Evolutionary conservation across 2,329 filamentous ascomycete genomes (phyloP), one percentile per base, ranked within the genome.

Genomic region (Bipolaris bicolor): DNA sequence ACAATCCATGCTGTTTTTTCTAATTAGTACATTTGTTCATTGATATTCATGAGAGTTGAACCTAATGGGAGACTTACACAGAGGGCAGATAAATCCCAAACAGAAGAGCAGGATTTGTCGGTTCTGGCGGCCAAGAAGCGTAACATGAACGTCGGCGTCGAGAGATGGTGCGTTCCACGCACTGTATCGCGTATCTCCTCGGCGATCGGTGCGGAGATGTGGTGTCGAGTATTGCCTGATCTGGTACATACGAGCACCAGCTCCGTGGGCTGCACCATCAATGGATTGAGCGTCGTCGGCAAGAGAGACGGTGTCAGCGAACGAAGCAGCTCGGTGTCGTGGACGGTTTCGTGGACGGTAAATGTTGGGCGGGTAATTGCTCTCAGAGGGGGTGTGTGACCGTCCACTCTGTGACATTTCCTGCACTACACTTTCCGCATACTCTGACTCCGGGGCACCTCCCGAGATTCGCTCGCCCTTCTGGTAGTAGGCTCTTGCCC

Each of bases 101-200:
- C 88, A 86, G 76, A 96, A 96, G 47, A 91, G 79, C 50, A 89
- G 80, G 29, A 94, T 83, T 75, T 96, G 92, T 45, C 87, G 78
- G 69, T 93, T 93, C 60, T 90, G 84, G 61, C 85, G 84, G 49
- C 87, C 88, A 61, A 89, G 82, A 3, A 86, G 70, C 15, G 84
- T 82, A 34, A 84, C 85, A 37, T 87, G 85, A 2, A 84, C 77
- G 9, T 84, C 84, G 77, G 88, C 90, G 58, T 87, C 85, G 20
- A 90, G 78, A 1, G 87, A 88, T 1, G 91, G 91, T 1, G 91
- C 87, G 58, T 88, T 86, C 90, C 91, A 95, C 15, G 87, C 81
- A 69, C 85, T 89, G 64, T 77, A 57, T 65, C 75, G 64, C 80
- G 84, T 67, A 36, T 57, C 80, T 77, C 52, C 81, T 80, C 44